A percentile compares a stretch with the other conserved stretches of the same genome.
Conservation (phyloP, 1,139 yeast species). For the Suhomyces terraborum region DNA sequence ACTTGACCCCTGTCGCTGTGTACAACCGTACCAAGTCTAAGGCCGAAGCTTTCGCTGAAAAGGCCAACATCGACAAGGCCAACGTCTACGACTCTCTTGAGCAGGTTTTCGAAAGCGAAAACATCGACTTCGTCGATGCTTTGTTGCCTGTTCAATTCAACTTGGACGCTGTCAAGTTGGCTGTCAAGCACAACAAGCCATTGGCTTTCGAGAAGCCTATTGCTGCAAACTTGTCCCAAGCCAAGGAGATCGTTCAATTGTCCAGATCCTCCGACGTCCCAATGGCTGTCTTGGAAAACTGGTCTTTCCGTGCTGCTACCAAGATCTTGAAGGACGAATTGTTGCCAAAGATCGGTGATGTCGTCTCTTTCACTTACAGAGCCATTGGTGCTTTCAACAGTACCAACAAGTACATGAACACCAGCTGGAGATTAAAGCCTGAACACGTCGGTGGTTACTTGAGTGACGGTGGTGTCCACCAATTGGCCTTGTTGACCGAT, state of each 20-base stretch:
- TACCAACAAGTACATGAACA: constrained; percentile 62
- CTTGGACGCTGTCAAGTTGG: constrained; percentile 63
- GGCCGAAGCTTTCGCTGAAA: constrained; percentile 76
- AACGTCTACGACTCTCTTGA: constrained; percentile 70
- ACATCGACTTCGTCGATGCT: constrained; percentile 77
- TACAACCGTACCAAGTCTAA: constrained; percentile 81
- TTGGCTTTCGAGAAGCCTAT: constrained; percentile 86
- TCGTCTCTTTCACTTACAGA: constrained; percentile 74
- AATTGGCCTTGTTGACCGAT: constrained; percentile 79
- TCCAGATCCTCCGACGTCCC: constrained; percentile 63
- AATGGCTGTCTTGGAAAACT: constrained; percentile 78
- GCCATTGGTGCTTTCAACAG: constrained; percentile 79
- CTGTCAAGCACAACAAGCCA: constrained; percentile 73
- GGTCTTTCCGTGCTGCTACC: constrained; percentile 69
- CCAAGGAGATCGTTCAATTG: constrained; percentile 70
- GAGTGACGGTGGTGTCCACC: constrained; percentile 96
- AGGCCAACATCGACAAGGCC: constrained; percentile 51
- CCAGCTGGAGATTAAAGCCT: constrained; percentile 86
- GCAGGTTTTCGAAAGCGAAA: constrained; percentile 59
- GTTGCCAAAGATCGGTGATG: constrained; percentile 70
- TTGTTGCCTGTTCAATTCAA: constrained; percentile 84
- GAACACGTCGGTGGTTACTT: constrained; percentile 89
- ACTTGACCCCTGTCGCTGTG: constrained; percentile 52
- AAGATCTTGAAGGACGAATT: constrained; percentile 50
- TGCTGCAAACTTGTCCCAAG: constrained; percentile 81